phyloP scores from a whole-genome alignment of 208 protist species.

The Phytomonas sp. region DNA sequence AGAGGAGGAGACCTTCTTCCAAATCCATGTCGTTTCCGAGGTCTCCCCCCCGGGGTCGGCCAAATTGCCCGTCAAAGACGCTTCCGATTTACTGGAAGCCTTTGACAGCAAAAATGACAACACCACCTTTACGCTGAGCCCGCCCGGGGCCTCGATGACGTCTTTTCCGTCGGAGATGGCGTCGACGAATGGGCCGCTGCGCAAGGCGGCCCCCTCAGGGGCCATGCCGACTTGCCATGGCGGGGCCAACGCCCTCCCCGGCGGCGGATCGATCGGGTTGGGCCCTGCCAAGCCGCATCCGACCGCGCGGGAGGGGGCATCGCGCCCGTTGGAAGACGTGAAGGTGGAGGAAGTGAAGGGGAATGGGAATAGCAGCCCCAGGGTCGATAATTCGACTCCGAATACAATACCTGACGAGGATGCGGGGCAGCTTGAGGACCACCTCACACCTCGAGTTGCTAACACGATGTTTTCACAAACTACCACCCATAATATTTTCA shows the following conservation, averaged over 20 bases:
- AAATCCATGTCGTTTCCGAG: neutral
- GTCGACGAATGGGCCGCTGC: neutral
- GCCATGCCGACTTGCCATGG: neutral
- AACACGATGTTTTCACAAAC: neutral
- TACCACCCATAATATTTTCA: neutral
- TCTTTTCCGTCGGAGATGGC: neutral
- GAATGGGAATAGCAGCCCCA: neutral
- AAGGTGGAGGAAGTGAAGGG: too few relatives aligned
- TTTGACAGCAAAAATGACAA: neutral
- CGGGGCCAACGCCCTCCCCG: neutral
- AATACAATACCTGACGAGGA: neutral
- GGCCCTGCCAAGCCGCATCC: neutral
- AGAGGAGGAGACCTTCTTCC: neutral
- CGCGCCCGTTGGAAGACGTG: too few relatives aligned
- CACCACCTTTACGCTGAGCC: neutral
- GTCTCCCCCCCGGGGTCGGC: neutral
- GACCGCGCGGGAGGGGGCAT: too few relatives aligned
- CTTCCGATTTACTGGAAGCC: neutral
- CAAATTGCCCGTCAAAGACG: neutral
- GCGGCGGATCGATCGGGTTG: neutral
- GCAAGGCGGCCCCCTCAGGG: neutral
- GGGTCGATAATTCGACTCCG: neutral
- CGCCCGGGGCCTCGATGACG: neutral
- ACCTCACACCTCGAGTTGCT: neutral
- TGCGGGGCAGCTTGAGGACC: neutral